phyloP scores from a whole-genome alignment of 208 protist species.

The Leishmania martiniquensis region DNA sequence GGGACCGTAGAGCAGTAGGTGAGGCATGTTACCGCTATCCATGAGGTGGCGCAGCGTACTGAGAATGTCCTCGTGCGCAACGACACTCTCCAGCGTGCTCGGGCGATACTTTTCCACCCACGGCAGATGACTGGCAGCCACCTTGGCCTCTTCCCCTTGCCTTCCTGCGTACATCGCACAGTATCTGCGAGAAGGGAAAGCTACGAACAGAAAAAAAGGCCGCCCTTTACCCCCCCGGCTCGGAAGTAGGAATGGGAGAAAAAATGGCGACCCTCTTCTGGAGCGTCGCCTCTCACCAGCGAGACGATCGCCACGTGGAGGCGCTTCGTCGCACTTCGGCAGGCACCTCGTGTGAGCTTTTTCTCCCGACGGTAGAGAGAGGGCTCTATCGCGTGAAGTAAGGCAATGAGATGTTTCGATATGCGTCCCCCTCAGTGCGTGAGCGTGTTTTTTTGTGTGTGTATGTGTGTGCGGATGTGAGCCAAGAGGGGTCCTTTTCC shows the following conservation, averaged over 20 bases:
- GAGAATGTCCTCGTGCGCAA: constrained; percentile 94
- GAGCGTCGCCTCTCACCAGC: neutral
- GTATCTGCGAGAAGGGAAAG: neutral
- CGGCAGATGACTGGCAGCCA: constrained; percentile 48
- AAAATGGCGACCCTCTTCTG: neutral
- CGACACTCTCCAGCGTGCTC: constrained; percentile 84
- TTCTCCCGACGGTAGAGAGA: neutral
- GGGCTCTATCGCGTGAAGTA: neutral
- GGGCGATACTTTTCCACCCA: constrained; percentile 98
- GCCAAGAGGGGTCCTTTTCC: too few relatives aligned
- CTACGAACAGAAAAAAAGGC: neutral
- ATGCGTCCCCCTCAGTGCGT: neutral
- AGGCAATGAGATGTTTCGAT: too few relatives aligned
- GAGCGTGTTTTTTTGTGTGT: neutral
- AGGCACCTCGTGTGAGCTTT: neutral
- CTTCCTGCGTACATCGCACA: constrained; percentile 15
- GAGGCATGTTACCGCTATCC: constrained; percentile 94
- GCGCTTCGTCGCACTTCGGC: neutral
- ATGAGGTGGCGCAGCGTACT: constrained; percentile 93
- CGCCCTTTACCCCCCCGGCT: too few relatives aligned
- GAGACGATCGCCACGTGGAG: neutral
- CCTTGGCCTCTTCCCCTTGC: constrained; percentile 20
- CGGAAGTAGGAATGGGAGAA: neutral
- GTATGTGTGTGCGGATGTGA: neutral
- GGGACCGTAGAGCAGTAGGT: constrained; percentile 99